A percentile compares a stretch with the other conserved stretches of the same genome.
phyloP scores from a whole-genome alignment of 257 asterid species.

The Capsicum rhomboideum region DNA sequence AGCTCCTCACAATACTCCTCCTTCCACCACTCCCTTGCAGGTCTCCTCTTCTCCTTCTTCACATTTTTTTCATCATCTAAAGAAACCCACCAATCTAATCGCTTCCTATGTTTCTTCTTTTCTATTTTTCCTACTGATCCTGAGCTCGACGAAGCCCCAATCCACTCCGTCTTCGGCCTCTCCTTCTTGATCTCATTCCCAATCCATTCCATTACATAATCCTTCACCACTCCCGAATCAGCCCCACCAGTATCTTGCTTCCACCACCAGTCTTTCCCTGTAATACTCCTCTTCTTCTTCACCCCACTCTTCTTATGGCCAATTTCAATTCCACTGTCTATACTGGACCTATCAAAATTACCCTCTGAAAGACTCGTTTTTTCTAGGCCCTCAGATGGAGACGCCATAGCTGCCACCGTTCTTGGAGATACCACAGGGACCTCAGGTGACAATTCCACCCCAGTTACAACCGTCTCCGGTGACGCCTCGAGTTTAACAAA shows the following conservation, averaged over 20 bases:
- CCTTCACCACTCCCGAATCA: constrained; percentile 65
- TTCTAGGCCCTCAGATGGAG: constrained; percentile 62
- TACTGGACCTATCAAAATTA: constrained; percentile 52
- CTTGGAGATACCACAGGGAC: constrained; percentile 61
- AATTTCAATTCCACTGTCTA: constrained; percentile 50
- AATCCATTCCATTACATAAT: constrained; percentile 97
- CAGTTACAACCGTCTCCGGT: constrained; percentile 44
- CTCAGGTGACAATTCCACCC: constrained; percentile 55
- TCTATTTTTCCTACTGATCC: constrained; percentile 30
- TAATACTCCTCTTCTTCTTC: constrained; percentile 58
- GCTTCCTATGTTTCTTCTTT: constrained; percentile 49
- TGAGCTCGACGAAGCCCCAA: constrained; percentile 58
- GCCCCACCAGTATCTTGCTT: constrained; percentile 68
- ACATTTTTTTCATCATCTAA: constrained; percentile 64
- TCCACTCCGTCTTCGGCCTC: constrained; percentile 76
- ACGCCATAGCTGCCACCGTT: constrained; percentile 60
- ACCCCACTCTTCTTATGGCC: constrained; percentile 30
- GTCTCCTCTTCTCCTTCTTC: constrained; percentile 81
- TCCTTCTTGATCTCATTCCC: constrained; percentile 89
- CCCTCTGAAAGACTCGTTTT: constrained; percentile 59
- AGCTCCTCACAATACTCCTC: constrained; percentile 95
- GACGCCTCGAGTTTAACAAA: constrained; percentile 28
- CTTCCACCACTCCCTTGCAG: constrained; percentile 99
- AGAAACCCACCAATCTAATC: constrained; percentile 92
- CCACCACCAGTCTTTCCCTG: constrained; percentile 99